Evolutionary conservation across 495 filamentous ascomycete species (phyloP).

Genomic region (Chaetomidium leptoderma): DNA sequence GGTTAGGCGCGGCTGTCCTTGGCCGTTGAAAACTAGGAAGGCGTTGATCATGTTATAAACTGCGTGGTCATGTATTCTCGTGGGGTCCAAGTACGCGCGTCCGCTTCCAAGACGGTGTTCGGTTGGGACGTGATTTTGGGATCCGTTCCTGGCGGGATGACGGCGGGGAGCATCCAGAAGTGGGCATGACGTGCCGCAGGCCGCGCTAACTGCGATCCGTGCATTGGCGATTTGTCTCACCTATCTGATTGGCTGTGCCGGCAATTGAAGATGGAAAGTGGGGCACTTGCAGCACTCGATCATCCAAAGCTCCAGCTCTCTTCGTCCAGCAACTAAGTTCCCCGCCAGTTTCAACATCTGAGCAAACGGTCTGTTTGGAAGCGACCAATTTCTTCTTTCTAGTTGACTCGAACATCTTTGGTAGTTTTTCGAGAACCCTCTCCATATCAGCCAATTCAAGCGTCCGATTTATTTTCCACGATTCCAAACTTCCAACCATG

Average conservation of each 20-base stretch:
- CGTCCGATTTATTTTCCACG: not conserved
- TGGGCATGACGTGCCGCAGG: slow-evolving; percentile 12
- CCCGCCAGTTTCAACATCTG: not conserved
- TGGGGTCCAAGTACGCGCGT: too few relatives aligned
- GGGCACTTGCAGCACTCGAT: slow-evolving; percentile 1
- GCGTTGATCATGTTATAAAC: slow-evolving; percentile 85
- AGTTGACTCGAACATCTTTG: not conserved
- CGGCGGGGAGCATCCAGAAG: not conserved
- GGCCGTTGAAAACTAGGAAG: slow-evolving; percentile 97
- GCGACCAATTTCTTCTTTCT: not conserved
- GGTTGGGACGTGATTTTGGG: not conserved
- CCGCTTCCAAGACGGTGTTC: too few relatives aligned
- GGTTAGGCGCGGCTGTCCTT: slow-evolving; percentile 89
- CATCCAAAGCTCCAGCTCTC: not conserved
- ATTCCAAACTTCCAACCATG: slow-evolving; percentile 23
- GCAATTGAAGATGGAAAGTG: not conserved
- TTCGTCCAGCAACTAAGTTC: not conserved
- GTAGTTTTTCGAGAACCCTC: not conserved
- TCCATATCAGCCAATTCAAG: not conserved
- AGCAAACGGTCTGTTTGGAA: not conserved
- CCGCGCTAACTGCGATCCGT: slow-evolving; percentile 8
- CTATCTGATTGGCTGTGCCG: slow-evolving; percentile 14
- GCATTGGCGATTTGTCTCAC: not conserved
- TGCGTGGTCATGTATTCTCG: not conserved
- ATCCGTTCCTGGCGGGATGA: not conserved